phyloP scores from a whole-genome alignment of 176 grass and related monocot genomes.

The Eragrostis curvula region DNA sequence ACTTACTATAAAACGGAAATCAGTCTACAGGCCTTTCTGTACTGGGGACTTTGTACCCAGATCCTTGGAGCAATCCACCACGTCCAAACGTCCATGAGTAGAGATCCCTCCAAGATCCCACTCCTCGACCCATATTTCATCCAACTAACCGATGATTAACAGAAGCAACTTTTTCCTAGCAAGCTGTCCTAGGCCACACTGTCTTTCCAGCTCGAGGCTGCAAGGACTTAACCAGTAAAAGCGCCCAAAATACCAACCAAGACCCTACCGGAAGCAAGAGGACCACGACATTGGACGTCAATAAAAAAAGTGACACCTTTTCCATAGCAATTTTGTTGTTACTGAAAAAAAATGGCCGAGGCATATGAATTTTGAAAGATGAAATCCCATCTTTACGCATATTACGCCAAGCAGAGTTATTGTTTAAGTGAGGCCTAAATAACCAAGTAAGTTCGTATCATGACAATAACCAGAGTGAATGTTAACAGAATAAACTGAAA shows the following conservation, averaged over 20 bases:
- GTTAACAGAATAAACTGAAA: not conserved
- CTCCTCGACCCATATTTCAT: not conserved
- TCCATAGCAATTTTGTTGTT: not conserved
- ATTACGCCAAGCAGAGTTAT: not conserved
- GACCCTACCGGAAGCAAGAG: conserved; percentile 23
- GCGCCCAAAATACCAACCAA: conserved; percentile 27
- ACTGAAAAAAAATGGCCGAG: conserved; percentile 16
- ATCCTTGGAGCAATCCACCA: not conserved
- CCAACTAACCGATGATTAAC: conserved; percentile 34
- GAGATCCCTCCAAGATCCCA: conserved; percentile 7
- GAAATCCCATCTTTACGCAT: not conserved
- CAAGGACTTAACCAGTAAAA: conserved; percentile 33
- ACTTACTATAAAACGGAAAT: not conserved
- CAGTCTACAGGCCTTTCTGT: not conserved
- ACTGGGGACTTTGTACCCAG: not conserved
- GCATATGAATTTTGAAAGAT: not conserved
- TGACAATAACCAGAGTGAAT: not conserved
- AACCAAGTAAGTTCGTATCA: not conserved
- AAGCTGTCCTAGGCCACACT: conserved; percentile 39
- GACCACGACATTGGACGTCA: conserved; percentile 26
- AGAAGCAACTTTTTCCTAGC: conserved; percentile 17
- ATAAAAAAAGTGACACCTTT: conserved; percentile 16
- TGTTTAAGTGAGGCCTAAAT: not conserved
- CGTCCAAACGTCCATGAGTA: not conserved
- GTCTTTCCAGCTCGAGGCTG: conserved; percentile 39